These are phyloP conservation scores for Podaxis sp. DNA, from an alignment of 768 basidiomycete genomes.

Conservation along the genomic window DNA sequence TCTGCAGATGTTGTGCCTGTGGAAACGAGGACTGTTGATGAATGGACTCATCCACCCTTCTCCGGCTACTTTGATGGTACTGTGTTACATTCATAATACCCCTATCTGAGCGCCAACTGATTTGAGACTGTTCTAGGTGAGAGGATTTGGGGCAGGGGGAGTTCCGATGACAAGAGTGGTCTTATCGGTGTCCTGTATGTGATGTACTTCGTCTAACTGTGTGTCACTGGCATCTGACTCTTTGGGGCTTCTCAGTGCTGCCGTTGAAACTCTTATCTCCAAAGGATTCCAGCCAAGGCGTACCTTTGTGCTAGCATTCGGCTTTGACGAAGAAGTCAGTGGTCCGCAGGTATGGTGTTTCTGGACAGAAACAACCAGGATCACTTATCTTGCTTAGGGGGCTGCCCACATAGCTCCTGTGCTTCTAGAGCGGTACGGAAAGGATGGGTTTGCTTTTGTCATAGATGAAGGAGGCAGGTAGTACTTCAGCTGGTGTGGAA, in stretches of 20 bases:
- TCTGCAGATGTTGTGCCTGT: conserved; percentile 65
- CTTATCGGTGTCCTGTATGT: conserved; percentile 60
- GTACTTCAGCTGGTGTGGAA: no score
- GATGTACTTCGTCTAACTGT: neutral
- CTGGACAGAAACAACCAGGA: neutral
- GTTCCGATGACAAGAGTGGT: conserved; percentile 73
- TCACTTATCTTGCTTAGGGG: conserved; percentile 34
- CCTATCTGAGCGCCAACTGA: neutral
- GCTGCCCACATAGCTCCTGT: conserved; percentile 42
- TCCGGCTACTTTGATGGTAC: conserved; percentile 58
- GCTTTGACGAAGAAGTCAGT: conserved; percentile 74
- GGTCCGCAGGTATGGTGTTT: conserved; percentile 35
- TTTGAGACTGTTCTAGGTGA: conserved; percentile 23
- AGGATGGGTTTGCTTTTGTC: conserved; percentile 68
- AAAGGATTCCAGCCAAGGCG: conserved; percentile 62
- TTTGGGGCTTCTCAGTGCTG: conserved; percentile 27
- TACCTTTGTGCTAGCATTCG: conserved; percentile 57
- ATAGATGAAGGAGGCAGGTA: conserved; percentile 82
- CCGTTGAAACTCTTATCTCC: conserved; percentile 62
- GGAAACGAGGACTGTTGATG: conserved; percentile 44
- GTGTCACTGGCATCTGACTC: neutral
- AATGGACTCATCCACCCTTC: conserved; percentile 62
- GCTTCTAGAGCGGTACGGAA: conserved; percentile 61
- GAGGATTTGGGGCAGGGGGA: conserved; percentile 74
- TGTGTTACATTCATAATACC: neutral